Base-by-base conservation (phyloP, 441 rosid genomes). In the Adansonia grandidieri region DNA sequence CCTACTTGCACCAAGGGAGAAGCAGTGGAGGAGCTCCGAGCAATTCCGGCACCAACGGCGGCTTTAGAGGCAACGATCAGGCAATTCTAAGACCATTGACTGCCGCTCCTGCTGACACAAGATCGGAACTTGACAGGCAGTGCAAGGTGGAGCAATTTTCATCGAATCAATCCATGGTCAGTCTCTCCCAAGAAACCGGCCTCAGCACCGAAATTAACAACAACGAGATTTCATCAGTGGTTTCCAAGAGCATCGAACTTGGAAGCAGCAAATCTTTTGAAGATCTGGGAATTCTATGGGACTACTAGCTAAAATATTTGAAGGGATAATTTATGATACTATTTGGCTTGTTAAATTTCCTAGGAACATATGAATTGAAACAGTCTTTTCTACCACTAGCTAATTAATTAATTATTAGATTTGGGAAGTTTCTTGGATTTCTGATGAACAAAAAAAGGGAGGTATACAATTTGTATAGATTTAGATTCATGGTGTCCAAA, bases 121-220 rank as follows among this genome's bases (percentile, higher is more conserved):
- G 4, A 50, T 50, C 54, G 13, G 11, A 50, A 28, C 48, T 32
- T 60, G 78, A 78, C 19, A 79, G 56, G 32, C 86, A 78, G 75
- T 80, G 91, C 89, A 95, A 91, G 80, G 74, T 84, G 74, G 98
- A 95, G 84, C 88, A 87, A 82, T 89, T 87, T 80, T 89, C 92
- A 2, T 84, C 92, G 1, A 89, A 90, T 76, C 93, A 88, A 20
- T 88, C 96, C 0, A 66, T 90, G 84, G 89, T 88, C n/a, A 88
- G 88, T 70, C 89, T 54, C 5, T 93, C 99, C 20, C 98, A 91
- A 72, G 99, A 93, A 17, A 96, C 98, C 8, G 92, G 94, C 65
- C 82, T 90, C 51, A 93, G 98, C 80, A 86, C 93, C 0, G 99
- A 95, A 75, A 78, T 92, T 77, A 92, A 92, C 85, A 84, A 86